These are phyloP conservation scores for Paecilomyces variotii DNA, from an alignment of 2,329 filamentous ascomycete species.

Conservation along the genomic window DNA sequence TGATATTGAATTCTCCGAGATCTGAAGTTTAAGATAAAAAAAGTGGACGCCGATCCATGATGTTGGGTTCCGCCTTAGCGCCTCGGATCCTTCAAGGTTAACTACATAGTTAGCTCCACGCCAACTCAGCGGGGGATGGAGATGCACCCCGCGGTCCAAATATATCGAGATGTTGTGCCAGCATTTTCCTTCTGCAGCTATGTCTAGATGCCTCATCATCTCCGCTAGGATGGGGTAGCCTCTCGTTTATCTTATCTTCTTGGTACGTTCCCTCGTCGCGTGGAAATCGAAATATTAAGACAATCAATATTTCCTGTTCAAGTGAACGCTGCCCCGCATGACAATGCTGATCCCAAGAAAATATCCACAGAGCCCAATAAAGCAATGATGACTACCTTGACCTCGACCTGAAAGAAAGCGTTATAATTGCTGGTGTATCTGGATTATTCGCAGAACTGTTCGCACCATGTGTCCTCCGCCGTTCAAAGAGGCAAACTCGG, in stretches of 20 bases:
- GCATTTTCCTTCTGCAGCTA: not conserved
- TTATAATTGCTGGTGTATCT: not conserved
- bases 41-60: not conserved
- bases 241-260: not conserved
- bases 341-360: not conserved
- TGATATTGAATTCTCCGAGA: not conserved
- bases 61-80: not conserved
- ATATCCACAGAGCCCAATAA: not conserved
- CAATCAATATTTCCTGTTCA: not conserved
- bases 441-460: not conserved
- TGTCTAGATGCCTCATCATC: not conserved
- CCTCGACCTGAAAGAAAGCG: not conserved
- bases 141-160: not conserved
- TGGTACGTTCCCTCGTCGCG: not conserved
- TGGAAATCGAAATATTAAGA: not conserved
- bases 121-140: not conserved
- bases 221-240: not conserved
- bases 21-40: not conserved
- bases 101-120: not conserved
- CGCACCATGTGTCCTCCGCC: not conserved
- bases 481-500: not conserved
- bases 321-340: not conserved
- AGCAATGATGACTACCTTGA: not conserved
- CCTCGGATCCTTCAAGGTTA: not conserved
- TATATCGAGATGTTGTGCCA: not conserved